phyloP scores from a whole-genome alignment of 306 rosid genomes.

The Trifolium repens region DNA sequence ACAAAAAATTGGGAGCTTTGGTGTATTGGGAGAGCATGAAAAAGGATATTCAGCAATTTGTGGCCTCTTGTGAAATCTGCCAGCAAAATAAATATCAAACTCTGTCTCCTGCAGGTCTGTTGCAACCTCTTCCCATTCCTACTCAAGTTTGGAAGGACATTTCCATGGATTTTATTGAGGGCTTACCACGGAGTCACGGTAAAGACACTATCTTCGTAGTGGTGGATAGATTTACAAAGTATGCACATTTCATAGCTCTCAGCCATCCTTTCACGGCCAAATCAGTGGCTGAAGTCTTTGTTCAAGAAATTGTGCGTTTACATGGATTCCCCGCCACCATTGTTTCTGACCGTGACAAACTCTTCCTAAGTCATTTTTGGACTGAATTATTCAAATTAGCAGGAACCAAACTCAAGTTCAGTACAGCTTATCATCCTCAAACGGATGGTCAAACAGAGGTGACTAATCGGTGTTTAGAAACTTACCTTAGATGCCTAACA shows the following conservation, averaged over 20 bases:
- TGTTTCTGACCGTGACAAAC: neutral
- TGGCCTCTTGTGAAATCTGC: neutral
- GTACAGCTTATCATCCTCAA: too few relatives aligned
- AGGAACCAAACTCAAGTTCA: too few relatives aligned
- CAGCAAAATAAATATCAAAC: neutral
- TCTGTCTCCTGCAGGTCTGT: neutral
- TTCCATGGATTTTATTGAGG: neutral
- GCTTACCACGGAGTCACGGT: neutral
- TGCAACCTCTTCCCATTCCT: neutral
- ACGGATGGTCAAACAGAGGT: too few relatives aligned
- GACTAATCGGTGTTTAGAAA: too few relatives aligned
- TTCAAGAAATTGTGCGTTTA: neutral
- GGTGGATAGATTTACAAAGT: neutral
- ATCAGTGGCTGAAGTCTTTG: neutral
- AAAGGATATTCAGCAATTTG: neutral
- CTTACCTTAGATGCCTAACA: too few relatives aligned
- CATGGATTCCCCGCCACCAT: neutral
- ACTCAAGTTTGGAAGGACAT: neutral
- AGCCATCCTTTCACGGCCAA: neutral
- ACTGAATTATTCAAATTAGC: too few relatives aligned
- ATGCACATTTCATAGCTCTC: neutral
- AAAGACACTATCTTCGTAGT: neutral
- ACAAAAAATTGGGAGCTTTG: too few relatives aligned
- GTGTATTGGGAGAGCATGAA: neutral
- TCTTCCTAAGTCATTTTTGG: too few relatives aligned